Conservation (phyloP, 495 filamentous ascomycete genomes). For the Bombardia bombarda region DNA sequence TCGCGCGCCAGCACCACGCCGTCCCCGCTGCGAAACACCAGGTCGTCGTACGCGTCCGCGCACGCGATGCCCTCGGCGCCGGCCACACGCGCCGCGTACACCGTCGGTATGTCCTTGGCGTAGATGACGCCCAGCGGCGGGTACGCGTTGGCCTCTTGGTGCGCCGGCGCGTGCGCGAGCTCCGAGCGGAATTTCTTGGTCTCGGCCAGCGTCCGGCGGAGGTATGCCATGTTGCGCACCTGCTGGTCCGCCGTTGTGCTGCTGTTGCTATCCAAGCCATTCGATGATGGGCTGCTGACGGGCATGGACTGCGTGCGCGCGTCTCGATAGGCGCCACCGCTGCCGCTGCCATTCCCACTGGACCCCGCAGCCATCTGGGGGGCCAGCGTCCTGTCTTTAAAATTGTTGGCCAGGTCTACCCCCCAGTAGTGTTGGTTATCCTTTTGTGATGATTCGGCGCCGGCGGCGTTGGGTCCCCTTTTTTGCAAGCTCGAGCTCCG, state of each 20-base stretch:
- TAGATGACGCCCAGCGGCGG: conserved; percentile 83
- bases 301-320: not conserved
- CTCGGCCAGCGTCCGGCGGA: conserved; percentile 64
- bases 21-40: conserved; percentile 81
- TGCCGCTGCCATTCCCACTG: conserved; percentile 32
- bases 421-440: conserved; percentile 3
- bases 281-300: not conserved
- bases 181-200: conserved; percentile 67
- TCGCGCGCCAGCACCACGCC: conserved; percentile 81
- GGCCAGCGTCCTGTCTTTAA: conserved; percentile 36
- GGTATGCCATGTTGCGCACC: conserved; percentile 53
- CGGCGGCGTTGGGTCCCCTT: too few species aligned
- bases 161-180: conserved; percentile 50
- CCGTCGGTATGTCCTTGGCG: conserved; percentile 78
- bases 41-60: conserved; percentile 75
- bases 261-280: conserved; percentile 9
- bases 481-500: conserved; percentile 19
- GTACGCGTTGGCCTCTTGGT: conserved; percentile 60
- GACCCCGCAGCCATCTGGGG: conserved; percentile 39
- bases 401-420: not conserved
- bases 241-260: conserved; percentile 1
- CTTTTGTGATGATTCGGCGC: conserved; percentile 13
- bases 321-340: not conserved
- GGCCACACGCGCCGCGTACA: conserved; percentile 66
- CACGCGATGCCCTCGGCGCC: conserved; percentile 57